A percentile compares a stretch with the other conserved stretches of the same genome.
Conservation (phyloP, 345 rosid species). For the Salix udensis region DNA sequence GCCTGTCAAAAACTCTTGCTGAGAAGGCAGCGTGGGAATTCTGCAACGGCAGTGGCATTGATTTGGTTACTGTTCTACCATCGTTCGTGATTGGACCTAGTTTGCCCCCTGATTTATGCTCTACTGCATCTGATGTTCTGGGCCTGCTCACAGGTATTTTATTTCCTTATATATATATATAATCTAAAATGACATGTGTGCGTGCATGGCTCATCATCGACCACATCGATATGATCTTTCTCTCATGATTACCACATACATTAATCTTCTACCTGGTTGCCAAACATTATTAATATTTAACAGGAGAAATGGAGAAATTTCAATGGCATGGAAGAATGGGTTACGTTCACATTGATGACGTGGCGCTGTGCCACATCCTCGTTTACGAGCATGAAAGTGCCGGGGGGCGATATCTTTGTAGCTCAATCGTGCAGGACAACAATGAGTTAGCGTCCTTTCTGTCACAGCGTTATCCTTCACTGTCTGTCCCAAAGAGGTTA, state of each 20-base stretch:
- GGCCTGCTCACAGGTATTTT: constrained; percentile 66
- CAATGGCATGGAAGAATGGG: constrained; percentile 89
- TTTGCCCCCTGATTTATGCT: constrained; percentile 61
- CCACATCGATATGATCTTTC: too few species aligned
- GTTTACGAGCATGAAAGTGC: constrained; percentile 54
- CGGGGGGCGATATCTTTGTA: constrained; percentile 63
- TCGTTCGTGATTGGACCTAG: constrained; percentile 80
- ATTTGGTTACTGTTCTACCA: constrained; percentile 65
- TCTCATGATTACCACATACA: too few species aligned
- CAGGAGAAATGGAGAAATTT: constrained; percentile 66
- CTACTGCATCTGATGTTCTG: constrained; percentile 78
- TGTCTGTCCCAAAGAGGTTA: constrained; percentile 59
- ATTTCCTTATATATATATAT: background rate
- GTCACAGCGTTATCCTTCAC: constrained; percentile 57
- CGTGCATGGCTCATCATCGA: too few species aligned
- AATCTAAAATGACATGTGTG: background rate
- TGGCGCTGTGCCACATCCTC: constrained; percentile 68
- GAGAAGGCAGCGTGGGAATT: constrained; percentile 92
- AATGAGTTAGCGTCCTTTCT: constrained; percentile 49
- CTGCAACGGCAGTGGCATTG: constrained; percentile 55
- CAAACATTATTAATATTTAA: background rate
- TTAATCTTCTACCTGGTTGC: too few species aligned
- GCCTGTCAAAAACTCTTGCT: constrained; percentile 68
- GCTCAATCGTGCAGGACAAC: constrained; percentile 52
- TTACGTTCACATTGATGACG: constrained; percentile 87